Evolutionary conservation across 306 rosid genomes (phyloP), one percentile per base, ranked within the genome.

Genomic region (Malus sieversii): DNA sequence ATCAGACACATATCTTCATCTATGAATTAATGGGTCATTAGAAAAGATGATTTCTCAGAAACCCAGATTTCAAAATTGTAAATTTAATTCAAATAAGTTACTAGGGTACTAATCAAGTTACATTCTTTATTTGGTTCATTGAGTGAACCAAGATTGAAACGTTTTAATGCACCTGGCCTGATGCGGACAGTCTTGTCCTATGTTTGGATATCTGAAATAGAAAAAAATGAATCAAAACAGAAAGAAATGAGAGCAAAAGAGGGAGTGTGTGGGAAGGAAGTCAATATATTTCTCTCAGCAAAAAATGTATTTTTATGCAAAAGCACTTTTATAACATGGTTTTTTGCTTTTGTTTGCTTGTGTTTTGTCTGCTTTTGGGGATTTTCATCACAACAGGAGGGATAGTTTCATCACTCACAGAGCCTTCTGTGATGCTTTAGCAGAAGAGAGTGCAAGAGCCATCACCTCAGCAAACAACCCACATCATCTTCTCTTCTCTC

Each of bases 371-470:
- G 20, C 8, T 80, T 81, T 67, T 82, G 80, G 66, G 55, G 46
- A 57, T 48, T 75, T 82, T 66, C 30, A 38, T 76, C 52, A 32
- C 15, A 42, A 18, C 91, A 95, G 99, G 88, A 92, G 97, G 85
- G 99, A 95, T 80, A 92, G 98, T 83, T 96, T 96, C 90, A 90
- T 90, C 84, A 92, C 99, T 30, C 99, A 96, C 86, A 89, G 99
- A 92, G 99, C 99, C 8, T 96, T 96, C 83, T 96, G 99, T 86
- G 97, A 96, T 84, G 98, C 97, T 66, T 82, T 96, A 40, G 97
- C 96, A 76, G 96, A 96, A 58, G 99, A 96, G 78, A 90, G 90
- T 85, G 99, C 91, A 65, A 88, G 93, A 87, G 82, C 85, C 75
- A 81, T 76, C 42, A 76, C 83, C 58, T 5, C 61, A 38, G 11